Percentiles rank a stretch among this genome's conserved stretches.
These are phyloP conservation scores for Jamesozyma spencerorum DNA, from an alignment of 805 yeast genomes.

Conservation along the genomic window DNA sequence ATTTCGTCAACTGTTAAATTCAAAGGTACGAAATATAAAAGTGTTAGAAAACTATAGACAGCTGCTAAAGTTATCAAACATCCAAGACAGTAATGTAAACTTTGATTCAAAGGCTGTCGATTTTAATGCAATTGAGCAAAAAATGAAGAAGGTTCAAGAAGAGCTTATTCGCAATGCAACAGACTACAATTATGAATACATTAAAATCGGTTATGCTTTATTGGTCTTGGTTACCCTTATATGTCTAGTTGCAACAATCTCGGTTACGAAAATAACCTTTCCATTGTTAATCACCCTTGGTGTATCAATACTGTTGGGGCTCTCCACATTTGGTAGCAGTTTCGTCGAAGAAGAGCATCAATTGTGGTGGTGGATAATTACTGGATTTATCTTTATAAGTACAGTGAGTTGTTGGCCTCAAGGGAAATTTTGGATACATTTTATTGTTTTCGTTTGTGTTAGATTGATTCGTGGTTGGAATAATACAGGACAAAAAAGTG, in stretches of 20 bases:
- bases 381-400: conserved; percentile 23
- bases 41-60: conserved; percentile 49
- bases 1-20: conserved; percentile 44
- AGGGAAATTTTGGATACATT: conserved; percentile 7
- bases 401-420: background rate
- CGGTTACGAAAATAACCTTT: conserved; percentile 1
- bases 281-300: conserved; percentile 13
- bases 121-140: conserved; percentile 23
- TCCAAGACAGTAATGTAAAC: conserved; percentile 6
- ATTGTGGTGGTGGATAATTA: conserved; percentile 79
- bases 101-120: conserved; percentile 1
- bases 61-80: conserved; percentile 30
- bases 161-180: conserved; percentile 54
- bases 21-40: conserved; percentile 26
- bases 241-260: background rate
- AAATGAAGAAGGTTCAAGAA: conserved; percentile 41
- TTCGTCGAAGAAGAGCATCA: conserved; percentile 94
- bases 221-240: conserved; percentile 13
- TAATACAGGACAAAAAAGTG: conserved; percentile 79
- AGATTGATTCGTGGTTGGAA: conserved; percentile 76
- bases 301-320: conserved; percentile 34
- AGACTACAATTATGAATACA: conserved; percentile 52
- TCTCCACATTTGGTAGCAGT: conserved; percentile 74
- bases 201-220: conserved; percentile 28
- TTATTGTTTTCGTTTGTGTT: conserved; percentile 28